Percentiles rank a stretch among this genome's conserved stretches.
phyloP scores from a whole-genome alignment of 192 early-diverging fungal species.

The Coemansia sp. region DNA sequence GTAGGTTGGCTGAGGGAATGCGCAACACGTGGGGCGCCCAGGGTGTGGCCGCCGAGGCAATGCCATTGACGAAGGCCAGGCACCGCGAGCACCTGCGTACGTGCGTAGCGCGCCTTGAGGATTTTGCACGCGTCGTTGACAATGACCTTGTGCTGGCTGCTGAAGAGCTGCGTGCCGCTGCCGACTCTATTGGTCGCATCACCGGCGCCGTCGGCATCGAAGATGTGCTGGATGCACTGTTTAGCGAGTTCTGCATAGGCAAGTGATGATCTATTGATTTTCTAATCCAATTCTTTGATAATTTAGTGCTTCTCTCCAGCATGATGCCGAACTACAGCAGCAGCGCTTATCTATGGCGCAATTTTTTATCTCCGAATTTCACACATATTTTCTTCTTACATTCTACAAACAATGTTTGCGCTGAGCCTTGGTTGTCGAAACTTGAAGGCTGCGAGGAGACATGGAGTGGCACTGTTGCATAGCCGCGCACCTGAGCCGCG shows the following conservation, averaged over 20 bases:
- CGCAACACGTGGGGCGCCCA: constrained; percentile 21
- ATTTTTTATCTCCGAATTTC: background rate
- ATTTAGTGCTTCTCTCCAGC: too few relatives aligned
- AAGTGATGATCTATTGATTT: constrained; percentile 53
- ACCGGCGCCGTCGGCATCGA: constrained; percentile 73
- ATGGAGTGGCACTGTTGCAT: background rate
- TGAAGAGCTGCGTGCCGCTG: constrained; percentile 67
- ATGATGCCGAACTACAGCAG: too few relatives aligned
- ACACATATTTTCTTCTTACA: background rate
- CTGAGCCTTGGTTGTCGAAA: background rate
- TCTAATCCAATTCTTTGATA: background rate
- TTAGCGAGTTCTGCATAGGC: constrained; percentile 77
- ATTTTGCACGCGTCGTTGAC: constrained; percentile 24
- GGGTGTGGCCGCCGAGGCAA: constrained; percentile 7
- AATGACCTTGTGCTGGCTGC: constrained; percentile 65
- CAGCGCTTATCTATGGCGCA: too few relatives aligned
- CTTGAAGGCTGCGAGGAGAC: background rate
- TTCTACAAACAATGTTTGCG: background rate
- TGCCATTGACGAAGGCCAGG: constrained; percentile 66
- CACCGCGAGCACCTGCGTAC: constrained; percentile 63
- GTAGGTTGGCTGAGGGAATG: constrained; percentile 24
- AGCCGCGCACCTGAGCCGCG: too few relatives aligned
- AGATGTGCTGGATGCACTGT: constrained; percentile 70
- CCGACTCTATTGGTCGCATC: constrained; percentile 63
- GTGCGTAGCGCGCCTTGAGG: constrained; percentile 52